Percentiles rank a stretch among this genome's conserved stretches.
phyloP scores from a whole-genome alignment of 495 filamentous ascomycete genomes.

The Clohesyomyces aquaticus region DNA sequence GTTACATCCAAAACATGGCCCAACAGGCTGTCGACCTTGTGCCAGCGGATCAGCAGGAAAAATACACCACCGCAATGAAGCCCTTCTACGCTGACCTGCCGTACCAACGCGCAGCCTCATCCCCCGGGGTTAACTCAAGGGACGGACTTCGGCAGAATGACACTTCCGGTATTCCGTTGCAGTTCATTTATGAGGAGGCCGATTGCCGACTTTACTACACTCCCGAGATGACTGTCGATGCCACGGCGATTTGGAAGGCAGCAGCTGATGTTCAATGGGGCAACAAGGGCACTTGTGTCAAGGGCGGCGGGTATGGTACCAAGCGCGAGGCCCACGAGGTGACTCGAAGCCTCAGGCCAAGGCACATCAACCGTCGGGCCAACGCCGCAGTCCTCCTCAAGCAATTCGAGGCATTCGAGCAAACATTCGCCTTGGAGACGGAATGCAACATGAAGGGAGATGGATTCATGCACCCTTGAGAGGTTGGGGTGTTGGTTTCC shows the following conservation, averaged over 20 bases:
- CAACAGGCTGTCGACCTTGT: conserved; percentile 7
- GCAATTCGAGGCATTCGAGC: conserved; percentile 23
- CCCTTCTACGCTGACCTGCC: conserved; percentile 9
- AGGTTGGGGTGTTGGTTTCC: neutral
- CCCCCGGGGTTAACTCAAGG: conserved; percentile 39
- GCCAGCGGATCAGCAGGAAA: neutral
- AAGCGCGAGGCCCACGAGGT: conserved; percentile 17
- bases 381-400: conserved; percentile 3
- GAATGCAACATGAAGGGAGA: conserved; percentile 21
- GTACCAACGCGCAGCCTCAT: conserved; percentile 21
- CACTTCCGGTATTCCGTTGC: conserved; percentile 40
- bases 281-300: conserved; percentile 32
- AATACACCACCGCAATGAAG: conserved; percentile 7
- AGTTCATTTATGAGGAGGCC: conserved; percentile 47
- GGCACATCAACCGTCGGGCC: conserved; percentile 2
- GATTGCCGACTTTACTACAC: conserved; percentile 48
- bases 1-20: conserved; percentile 31
- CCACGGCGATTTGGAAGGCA: conserved; percentile 42
- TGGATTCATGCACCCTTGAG: conserved; percentile 40
- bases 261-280: conserved; percentile 42
- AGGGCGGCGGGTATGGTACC: neutral
- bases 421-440: conserved; percentile 32
- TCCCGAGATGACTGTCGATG: conserved; percentile 41
- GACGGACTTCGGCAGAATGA: conserved; percentile 44
- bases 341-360: conserved; percentile 21